Percentiles rank a stretch among this genome's conserved stretches.
Conservation (phyloP, 2,329 filamentous ascomycete genomes). For the Sporothrix luriei region DNA sequence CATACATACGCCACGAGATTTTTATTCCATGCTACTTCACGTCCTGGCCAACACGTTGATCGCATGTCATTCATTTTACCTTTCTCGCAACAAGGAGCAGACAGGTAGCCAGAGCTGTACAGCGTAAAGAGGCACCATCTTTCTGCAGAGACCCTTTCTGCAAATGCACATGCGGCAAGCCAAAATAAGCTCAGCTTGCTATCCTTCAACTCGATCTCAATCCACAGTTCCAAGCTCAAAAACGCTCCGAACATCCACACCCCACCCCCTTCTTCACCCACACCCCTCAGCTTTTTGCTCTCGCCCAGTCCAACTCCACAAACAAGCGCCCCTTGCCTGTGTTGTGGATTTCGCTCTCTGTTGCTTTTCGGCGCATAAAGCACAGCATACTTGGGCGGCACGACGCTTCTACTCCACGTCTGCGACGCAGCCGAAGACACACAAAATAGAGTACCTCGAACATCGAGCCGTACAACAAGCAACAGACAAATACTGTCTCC, state of each 20-base stretch:
- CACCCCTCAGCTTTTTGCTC: not conserved
- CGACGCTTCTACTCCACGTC: not conserved
- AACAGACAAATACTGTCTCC: not conserved
- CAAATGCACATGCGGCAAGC: conserved; percentile 4
- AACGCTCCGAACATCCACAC: not conserved
- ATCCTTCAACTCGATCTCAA: not conserved
- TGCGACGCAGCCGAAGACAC: not conserved
- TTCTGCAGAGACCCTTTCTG: not conserved
- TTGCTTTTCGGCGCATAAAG: conserved; percentile 15
- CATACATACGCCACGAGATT: not conserved
- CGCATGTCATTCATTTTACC: not conserved
- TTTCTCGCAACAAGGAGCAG: not conserved
- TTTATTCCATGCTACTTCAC: not conserved
- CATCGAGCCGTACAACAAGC: not conserved
- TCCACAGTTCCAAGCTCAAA: not conserved
- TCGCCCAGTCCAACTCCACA: too few relatives aligned
- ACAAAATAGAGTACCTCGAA: not conserved
- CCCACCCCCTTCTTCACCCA: not conserved
- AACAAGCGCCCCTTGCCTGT: not conserved
- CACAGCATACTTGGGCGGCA: conserved; percentile 6
- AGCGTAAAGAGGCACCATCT: not conserved
- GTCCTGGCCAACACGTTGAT: not conserved
- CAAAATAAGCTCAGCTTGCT: not conserved
- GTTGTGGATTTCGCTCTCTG: conserved; percentile 9
- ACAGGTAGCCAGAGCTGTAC: not conserved